Evolutionary conservation across 495 filamentous ascomycete genomes (phyloP).

Genomic region (Penicillium bovifimosum): DNA sequence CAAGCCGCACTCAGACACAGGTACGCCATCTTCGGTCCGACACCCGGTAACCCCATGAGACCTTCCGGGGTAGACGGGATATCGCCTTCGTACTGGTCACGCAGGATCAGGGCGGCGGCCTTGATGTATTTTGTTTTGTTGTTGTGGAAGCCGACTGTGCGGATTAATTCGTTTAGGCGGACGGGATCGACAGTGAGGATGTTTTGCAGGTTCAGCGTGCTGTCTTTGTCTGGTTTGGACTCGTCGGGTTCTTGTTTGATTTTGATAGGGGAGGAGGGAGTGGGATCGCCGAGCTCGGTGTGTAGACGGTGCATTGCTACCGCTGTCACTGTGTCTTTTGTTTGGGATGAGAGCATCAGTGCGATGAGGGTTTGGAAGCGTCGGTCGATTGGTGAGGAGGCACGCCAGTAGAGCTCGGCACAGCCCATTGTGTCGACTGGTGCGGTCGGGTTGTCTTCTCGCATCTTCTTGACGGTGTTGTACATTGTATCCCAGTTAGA

Average conservation of each 20-base stretch:
- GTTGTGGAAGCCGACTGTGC: slow-evolving; percentile 88
- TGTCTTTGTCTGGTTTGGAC: slow-evolving; percentile 27
- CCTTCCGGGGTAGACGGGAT: slow-evolving; percentile 79
- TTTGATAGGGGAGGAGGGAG: neutral
- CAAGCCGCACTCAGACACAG: slow-evolving; percentile 74
- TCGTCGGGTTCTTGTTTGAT: slow-evolving; percentile 18
- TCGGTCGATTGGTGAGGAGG: slow-evolving; percentile 49
- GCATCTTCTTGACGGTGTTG: slow-evolving; percentile 70
- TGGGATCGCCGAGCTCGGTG: slow-evolving; percentile 54
- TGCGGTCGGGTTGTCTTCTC: slow-evolving; percentile 62
- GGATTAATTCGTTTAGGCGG: slow-evolving; percentile 72
- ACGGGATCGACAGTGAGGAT: slow-evolving; percentile 67
- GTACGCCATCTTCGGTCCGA: slow-evolving; percentile 97
- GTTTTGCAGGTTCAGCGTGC: slow-evolving; percentile 66
- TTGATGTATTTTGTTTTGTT: slow-evolving; percentile 93
- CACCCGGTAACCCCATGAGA: slow-evolving; percentile 76
- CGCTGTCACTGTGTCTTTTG: slow-evolving; percentile 90
- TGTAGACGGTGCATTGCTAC: slow-evolving; percentile 76
- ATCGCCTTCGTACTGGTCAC: slow-evolving; percentile 63
- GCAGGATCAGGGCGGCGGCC: slow-evolving; percentile 63
- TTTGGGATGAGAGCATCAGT: slow-evolving; percentile 95
- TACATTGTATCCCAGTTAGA: slow-evolving; percentile 85
- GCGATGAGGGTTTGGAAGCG: slow-evolving; percentile 89
- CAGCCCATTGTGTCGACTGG: slow-evolving; percentile 99
- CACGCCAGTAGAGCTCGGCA: slow-evolving; percentile 57